Evolutionary conservation across 306 rosid genomes (phyloP).

Genomic region (Castanea sativa): DNA sequence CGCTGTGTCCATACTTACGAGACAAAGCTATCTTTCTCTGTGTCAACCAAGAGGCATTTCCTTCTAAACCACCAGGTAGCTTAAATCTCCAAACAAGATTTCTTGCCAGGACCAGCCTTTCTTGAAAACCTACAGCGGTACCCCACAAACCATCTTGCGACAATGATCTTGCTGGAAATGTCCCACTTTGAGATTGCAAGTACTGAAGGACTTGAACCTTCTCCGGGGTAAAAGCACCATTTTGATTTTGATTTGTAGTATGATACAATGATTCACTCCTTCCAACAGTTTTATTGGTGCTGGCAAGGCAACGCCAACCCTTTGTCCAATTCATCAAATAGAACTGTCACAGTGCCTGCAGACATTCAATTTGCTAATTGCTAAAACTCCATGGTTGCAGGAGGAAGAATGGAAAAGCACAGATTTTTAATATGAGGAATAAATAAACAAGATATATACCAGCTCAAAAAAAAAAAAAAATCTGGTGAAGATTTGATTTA

Average conservation of each 20-base stretch:
- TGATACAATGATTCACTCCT: slow-evolving; percentile 4
- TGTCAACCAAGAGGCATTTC: slow-evolving; percentile 12
- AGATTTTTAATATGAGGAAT: not conserved
- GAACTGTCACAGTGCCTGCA: not conserved
- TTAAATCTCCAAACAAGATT: slow-evolving; percentile 13
- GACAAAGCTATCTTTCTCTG: not conserved
- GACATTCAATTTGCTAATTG: slow-evolving; percentile 1
- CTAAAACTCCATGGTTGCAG: not conserved
- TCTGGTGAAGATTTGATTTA: not conserved
- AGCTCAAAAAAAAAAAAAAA: not conserved
- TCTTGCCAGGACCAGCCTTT: not conserved
- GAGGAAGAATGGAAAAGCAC: not conserved
- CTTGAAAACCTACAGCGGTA: slow-evolving; percentile 15
- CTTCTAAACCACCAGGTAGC: not conserved
- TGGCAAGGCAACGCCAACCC: slow-evolving; percentile 11
- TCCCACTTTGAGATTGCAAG: slow-evolving; percentile 14
- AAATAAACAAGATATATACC: not conserved
- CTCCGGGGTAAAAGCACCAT: not conserved
- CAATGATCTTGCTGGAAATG: not conserved
- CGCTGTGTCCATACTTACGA: slow-evolving; percentile 44
- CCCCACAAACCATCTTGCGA: not conserved
- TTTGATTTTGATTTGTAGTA: not conserved
- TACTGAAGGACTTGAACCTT: not conserved
- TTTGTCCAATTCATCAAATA: slow-evolving; percentile 43
- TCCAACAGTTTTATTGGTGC: slow-evolving; percentile 1